Conservation (phyloP, 768 basidiomycete species). For the Serendipita sp. region DNA sequence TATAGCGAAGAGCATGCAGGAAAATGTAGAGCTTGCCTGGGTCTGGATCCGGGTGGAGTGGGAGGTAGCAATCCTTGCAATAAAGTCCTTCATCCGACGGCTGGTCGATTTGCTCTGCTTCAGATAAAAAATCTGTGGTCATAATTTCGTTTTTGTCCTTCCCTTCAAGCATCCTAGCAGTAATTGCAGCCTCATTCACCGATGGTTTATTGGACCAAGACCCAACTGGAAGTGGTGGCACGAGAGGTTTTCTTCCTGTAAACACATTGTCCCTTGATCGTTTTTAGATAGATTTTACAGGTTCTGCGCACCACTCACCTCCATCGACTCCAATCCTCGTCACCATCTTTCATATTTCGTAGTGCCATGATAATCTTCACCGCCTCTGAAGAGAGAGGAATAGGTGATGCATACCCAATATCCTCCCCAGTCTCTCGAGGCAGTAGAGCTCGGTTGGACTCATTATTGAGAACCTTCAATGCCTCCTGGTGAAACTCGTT, state of each 20-base stretch:
- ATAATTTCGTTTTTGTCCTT: constrained; percentile 1
- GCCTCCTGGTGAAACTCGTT: constrained; percentile 7
- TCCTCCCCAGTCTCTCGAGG: constrained; percentile 77
- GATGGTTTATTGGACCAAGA: neutral
- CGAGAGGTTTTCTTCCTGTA: constrained; percentile 4
- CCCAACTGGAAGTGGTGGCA: neutral
- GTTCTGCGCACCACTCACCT: neutral
- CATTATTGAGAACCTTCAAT: constrained; percentile 1
- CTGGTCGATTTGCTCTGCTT: neutral
- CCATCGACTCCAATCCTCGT: constrained; percentile 81
- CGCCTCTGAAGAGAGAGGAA: constrained; percentile 60
- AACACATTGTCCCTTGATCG: neutral
- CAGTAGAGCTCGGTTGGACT: constrained; percentile 22
- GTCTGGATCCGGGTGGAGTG: constrained; percentile 81
- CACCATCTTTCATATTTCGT: constrained; percentile 77
- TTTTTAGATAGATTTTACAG: neutral
- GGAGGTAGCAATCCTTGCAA: constrained; percentile 84
- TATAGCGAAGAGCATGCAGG: constrained; percentile 79
- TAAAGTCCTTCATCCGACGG: constrained; percentile 28
- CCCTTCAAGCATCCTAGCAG: neutral
- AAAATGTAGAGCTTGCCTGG: constrained; percentile 91
- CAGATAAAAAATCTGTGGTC: neutral
- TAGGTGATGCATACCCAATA: constrained; percentile 76
- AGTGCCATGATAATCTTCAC: constrained; percentile 62
- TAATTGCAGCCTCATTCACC: neutral